Evolutionary conservation across 176 grass and related monocot genomes (phyloP).

Genomic region (Thinopyrum elongatum): DNA sequence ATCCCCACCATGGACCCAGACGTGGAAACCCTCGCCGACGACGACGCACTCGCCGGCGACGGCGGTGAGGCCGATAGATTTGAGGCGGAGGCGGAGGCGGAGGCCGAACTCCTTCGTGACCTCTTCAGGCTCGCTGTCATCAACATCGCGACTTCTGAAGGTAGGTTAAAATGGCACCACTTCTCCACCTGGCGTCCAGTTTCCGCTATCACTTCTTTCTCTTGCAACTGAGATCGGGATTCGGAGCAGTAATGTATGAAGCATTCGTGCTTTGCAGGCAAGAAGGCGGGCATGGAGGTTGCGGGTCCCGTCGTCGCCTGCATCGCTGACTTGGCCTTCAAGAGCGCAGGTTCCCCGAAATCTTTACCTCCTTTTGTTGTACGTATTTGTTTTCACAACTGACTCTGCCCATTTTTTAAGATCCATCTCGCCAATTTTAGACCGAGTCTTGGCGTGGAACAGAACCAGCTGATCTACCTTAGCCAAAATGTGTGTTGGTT

Average conservation of each 20-base stretch:
- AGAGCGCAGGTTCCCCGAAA: constrained; percentile 52
- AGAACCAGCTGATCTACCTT: not conserved
- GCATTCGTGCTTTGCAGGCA: constrained; percentile 39
- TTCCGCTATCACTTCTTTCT: not conserved
- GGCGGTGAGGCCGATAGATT: constrained; percentile 30
- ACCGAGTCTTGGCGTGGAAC: not conserved
- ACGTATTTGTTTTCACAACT: not conserved
- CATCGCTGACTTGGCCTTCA: constrained; percentile 72
- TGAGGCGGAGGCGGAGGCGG: constrained; percentile 51
- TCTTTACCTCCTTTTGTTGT: not conserved
- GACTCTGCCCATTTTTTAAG: not conserved
- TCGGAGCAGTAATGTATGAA: not conserved
- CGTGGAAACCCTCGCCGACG: constrained; percentile 36
- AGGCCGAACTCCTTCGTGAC: constrained; percentile 59
- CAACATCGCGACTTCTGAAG: constrained; percentile 68
- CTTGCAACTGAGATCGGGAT: constrained; percentile 3
- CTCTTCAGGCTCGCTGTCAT: constrained; percentile 75
- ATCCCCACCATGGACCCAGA: constrained; percentile 14
- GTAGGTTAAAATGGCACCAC: constrained; percentile 20
- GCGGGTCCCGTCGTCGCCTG: constrained; percentile 75
- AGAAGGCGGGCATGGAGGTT: constrained; percentile 60
- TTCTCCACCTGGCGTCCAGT: not conserved
- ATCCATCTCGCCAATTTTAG: not conserved
- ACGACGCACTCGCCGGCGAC: not conserved
- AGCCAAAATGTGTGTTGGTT: not conserved